Conservation (phyloP, 371 early-diverging fungal species). For the Cokeromyces recurvatus region DNA sequence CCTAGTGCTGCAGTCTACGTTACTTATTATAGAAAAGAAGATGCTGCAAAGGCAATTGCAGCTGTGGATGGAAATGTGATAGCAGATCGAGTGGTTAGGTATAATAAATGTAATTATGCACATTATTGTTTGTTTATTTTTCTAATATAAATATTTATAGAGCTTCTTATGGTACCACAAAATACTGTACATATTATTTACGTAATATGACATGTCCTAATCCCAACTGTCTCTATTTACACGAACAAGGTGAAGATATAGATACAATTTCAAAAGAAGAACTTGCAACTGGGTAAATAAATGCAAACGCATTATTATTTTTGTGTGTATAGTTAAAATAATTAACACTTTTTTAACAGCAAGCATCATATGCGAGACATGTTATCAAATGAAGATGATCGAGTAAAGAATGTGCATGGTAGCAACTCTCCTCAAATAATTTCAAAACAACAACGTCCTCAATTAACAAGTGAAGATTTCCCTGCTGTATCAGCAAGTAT, state of each 20-base stretch:
- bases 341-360: conserved; percentile 3
- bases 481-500: conserved; percentile 4
- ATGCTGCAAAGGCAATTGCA: conserved; percentile 85
- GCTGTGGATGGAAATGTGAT: conserved; percentile 86
- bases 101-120: too few species aligned
- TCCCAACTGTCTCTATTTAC: conserved; percentile 79
- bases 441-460: conserved; percentile 4
- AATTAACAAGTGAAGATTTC: conserved; percentile 10
- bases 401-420: conserved; percentile 17
- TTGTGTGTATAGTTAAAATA: too few species aligned
- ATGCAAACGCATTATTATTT: not conserved
- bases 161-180: conserved; percentile 87
- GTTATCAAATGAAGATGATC: conserved; percentile 9
- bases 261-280: conserved; percentile 60
- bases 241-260: conserved; percentile 84
- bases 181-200: conserved; percentile 85
- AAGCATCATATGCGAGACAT: conserved; percentile 19
- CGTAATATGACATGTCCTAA: conserved; percentile 77
- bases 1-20: conserved; percentile 70
- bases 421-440: not conserved
- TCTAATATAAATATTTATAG: conserved; percentile 31
- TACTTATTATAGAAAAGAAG: conserved; percentile 85
- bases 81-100: conserved; percentile 81
- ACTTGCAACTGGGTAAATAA: conserved; percentile 39
- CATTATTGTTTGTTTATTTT: not conserved